phyloP scores from a whole-genome alignment of 129 eudicot species.

The Ambrosia trifida region DNA sequence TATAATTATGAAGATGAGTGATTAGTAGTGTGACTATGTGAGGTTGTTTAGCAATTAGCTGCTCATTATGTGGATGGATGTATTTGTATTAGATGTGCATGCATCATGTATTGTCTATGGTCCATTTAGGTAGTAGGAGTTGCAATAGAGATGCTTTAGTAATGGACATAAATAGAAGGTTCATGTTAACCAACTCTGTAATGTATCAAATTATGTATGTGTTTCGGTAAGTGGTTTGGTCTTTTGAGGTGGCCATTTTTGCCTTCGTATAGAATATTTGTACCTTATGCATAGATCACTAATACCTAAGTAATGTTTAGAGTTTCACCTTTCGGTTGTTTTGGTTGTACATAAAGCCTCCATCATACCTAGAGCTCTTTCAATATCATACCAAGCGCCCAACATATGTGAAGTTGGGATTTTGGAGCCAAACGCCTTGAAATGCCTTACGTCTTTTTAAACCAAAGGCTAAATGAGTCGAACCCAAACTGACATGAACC shows the following conservation, averaged over 20 bases:
- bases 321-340: no score
- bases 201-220: neutral
- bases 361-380: neutral
- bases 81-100: conserved; percentile 12
- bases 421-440: neutral
- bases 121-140: conserved; percentile 30
- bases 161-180: conserved; percentile 21
- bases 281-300: neutral
- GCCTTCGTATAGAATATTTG: no score
- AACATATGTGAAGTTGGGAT: no score
- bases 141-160: conserved; percentile 29
- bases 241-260: neutral
- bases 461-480: neutral
- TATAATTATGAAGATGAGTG: conserved; percentile 11
- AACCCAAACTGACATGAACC: neutral
- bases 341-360: neutral
- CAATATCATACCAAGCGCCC: neutral
- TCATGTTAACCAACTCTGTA: conserved; percentile 1
- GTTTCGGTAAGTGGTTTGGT: neutral
- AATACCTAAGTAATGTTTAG: neutral
- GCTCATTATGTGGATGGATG: conserved; percentile 14
- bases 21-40: conserved; percentile 7
- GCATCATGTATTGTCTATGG: conserved; percentile 18
- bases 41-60: conserved; percentile 15
- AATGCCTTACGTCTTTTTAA: neutral